Evolutionary conservation across 257 asterid genomes (phyloP).

Genomic region (Mitragyna speciosa): DNA sequence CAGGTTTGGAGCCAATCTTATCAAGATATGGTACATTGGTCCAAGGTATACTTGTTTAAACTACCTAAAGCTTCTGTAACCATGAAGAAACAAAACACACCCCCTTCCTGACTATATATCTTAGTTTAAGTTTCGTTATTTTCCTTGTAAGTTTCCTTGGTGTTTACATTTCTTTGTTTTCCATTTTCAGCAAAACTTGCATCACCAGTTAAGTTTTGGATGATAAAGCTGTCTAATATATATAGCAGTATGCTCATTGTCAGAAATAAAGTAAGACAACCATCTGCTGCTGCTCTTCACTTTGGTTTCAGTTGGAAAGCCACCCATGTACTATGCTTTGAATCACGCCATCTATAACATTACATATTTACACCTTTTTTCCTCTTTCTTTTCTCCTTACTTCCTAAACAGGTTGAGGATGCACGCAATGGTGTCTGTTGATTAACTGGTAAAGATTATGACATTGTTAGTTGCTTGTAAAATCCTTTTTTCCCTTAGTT

Average conservation of each 20-base stretch:
- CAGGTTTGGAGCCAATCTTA: constrained; percentile 26
- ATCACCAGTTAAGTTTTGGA: constrained; percentile 18
- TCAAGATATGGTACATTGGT: constrained; percentile 9
- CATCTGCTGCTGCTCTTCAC: constrained; percentile 11
- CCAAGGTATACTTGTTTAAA: constrained; percentile 3
- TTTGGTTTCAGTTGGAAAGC: not conserved
- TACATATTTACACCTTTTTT: not conserved
- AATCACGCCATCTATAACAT: not conserved
- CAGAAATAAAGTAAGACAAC: constrained; percentile 19
- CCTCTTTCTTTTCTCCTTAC: not conserved
- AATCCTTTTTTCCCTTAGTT: too few relatives aligned
- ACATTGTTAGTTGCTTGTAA: not conserved
- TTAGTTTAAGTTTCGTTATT: not conserved
- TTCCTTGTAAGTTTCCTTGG: not conserved
- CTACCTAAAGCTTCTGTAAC: not conserved
- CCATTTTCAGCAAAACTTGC: constrained; percentile 37
- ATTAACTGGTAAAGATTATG: not conserved
- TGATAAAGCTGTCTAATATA: constrained; percentile 13
- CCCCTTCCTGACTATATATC: not conserved
- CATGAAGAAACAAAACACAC: not conserved
- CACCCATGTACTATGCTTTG: not conserved
- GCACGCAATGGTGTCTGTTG: not conserved
- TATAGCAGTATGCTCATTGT: constrained; percentile 2
- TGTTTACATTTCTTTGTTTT: constrained; percentile 10
- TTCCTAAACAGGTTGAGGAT: constrained; percentile 5